A percentile compares a stretch with the other conserved stretches of the same genome.
These are phyloP conservation scores for Tympanopsis confertula DNA, from an alignment of 2,329 filamentous ascomycete genomes.

Conservation along the genomic window DNA sequence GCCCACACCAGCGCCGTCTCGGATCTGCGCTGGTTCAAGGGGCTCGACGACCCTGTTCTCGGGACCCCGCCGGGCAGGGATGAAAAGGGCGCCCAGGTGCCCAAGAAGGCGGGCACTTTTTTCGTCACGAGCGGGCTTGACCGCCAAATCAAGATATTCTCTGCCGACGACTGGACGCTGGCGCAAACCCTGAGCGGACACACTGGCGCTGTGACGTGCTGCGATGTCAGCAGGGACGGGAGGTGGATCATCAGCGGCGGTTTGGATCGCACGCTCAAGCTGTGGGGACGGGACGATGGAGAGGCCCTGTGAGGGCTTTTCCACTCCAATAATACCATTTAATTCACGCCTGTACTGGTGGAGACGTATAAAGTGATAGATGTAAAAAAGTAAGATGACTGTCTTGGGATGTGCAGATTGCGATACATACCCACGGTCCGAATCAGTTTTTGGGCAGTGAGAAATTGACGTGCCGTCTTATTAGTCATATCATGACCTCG, in stretches of 20 bases:
- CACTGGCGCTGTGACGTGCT: constrained; percentile 80
- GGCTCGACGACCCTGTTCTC: constrained; percentile 60
- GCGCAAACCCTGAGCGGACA: constrained; percentile 82
- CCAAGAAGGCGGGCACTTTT: constrained; percentile 83
- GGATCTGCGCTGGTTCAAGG: constrained; percentile 89
- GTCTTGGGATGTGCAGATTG: too few relatives aligned
- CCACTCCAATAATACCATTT: too few relatives aligned
- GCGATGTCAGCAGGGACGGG: constrained; percentile 75
- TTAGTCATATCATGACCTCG: too few relatives aligned
- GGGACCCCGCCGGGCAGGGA: constrained; percentile 48
- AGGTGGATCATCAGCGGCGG: constrained; percentile 91
- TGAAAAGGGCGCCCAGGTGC: constrained; percentile 53
- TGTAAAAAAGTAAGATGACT: too few relatives aligned
- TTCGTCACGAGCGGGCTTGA: constrained; percentile 88
- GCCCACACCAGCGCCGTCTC: constrained; percentile 87
- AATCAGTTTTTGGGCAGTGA: too few relatives aligned
- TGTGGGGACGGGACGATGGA: constrained; percentile 81
- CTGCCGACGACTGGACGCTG: constrained; percentile 87
- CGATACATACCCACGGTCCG: too few relatives aligned
- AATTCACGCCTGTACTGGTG: too few relatives aligned
- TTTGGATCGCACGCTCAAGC: constrained; percentile 87
- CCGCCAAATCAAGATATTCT: constrained; percentile 89
- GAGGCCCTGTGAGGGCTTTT: constrained; percentile 36
- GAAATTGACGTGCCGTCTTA: too few relatives aligned
- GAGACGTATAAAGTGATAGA: too few relatives aligned